Conservation (phyloP, 129 eudicot genomes). For the sunflower (Helianthus annuus) region DNA sequence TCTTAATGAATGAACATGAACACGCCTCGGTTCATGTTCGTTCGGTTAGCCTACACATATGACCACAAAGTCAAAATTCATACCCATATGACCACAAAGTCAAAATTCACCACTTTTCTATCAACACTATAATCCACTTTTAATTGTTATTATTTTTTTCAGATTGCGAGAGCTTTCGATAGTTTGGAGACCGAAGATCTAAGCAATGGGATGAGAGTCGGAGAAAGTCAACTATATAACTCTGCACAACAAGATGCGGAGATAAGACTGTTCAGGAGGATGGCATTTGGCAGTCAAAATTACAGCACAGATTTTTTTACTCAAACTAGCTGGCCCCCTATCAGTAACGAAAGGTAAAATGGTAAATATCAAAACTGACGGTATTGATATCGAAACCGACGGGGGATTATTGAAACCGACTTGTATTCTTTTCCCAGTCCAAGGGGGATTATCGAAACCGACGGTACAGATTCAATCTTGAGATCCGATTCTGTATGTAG, state of each 20-base stretch:
- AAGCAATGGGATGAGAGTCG: slow-evolving; percentile 84
- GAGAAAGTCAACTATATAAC: slow-evolving; percentile 68
- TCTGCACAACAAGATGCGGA: slow-evolving; percentile 76
- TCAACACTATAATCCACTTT: not conserved
- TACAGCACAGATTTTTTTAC: slow-evolving; percentile 67
- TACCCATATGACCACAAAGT: not conserved
- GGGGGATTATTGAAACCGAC: not conserved
- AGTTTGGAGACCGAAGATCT: slow-evolving; percentile 51
- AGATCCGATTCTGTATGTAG: slow-evolving; percentile 40
- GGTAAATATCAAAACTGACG: too few relatives aligned
- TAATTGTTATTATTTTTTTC: slow-evolving; percentile 3
- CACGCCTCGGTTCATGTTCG: too few relatives aligned
- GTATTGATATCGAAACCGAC: too few relatives aligned
- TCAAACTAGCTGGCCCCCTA: slow-evolving; percentile 36
- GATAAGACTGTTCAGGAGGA: slow-evolving; percentile 66
- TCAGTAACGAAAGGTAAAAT: slow-evolving; percentile 24
- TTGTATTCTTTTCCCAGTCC: slow-evolving; percentile 18
- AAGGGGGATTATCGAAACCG: slow-evolving; percentile 17
- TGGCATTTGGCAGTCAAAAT: slow-evolving; percentile 86
- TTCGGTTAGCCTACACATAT: too few relatives aligned
- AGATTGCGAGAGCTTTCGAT: slow-evolving; percentile 85
- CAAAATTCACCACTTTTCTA: slow-evolving; percentile 3
- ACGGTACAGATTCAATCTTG: slow-evolving; percentile 7
- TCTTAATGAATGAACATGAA: too few relatives aligned
- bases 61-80: slow-evolving; percentile 12